Percentiles rank a stretch among this genome's conserved stretches.
Conservation (phyloP, 495 filamentous ascomycete species). For the Filosporella fistucella region DNA sequence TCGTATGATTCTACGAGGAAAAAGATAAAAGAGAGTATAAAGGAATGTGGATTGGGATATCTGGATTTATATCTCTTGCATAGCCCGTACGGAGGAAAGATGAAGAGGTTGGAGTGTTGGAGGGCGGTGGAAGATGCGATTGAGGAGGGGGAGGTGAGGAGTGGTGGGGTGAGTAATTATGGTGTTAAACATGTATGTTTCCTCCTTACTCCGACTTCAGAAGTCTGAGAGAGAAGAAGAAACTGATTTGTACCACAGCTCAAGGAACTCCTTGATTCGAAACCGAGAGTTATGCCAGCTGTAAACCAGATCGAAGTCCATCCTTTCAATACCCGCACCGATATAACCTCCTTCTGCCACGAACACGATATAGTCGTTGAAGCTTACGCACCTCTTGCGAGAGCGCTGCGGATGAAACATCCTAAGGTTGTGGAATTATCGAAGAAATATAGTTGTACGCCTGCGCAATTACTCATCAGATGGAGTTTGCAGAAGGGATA, state of each 20-base stretch:
- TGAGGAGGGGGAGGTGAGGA: constrained; percentile 56
- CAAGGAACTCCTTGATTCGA: constrained; percentile 54
- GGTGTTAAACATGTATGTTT: constrained; percentile 58
- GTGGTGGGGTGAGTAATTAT: constrained; percentile 65
- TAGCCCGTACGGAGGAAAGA: constrained; percentile 55
- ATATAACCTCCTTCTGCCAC: constrained; percentile 71
- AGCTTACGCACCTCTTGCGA: constrained; percentile 77
- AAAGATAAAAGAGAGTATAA: constrained; percentile 51
- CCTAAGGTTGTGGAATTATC: constrained; percentile 53
- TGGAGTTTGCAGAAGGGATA: constrained; percentile 85
- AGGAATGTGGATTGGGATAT: constrained; percentile 50
- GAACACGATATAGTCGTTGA: constrained; percentile 65
- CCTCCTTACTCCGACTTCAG: background rate
- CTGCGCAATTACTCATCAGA: constrained; percentile 74
- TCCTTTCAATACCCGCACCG: constrained; percentile 72
- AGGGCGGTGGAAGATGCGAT: constrained; percentile 59
- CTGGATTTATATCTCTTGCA: constrained; percentile 61
- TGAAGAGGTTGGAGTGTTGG: constrained; percentile 56
- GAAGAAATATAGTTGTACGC: constrained; percentile 65
- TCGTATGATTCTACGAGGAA: constrained; percentile 51
- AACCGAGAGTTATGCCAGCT: constrained; percentile 44
- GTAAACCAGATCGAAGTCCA: constrained; percentile 87
- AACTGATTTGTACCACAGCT: constrained; percentile 33
- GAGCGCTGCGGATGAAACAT: constrained; percentile 63
- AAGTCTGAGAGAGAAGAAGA: too few relatives aligned